phyloP scores from a whole-genome alignment of 169 alveolate genomes.

The Plasmodium fragile region DNA sequence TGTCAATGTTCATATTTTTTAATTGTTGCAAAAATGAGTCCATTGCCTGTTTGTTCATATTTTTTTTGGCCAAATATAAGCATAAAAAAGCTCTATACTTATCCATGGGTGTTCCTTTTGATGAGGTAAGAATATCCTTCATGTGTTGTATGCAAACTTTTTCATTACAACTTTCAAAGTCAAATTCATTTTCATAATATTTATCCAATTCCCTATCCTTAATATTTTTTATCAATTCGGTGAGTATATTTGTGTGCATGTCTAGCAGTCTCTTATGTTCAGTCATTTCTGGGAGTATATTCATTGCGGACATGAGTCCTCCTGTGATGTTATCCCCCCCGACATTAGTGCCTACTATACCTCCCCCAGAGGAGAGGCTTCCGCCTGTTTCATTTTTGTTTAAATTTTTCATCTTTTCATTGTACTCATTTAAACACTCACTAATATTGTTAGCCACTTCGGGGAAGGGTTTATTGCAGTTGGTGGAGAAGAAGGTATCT shows the following conservation, averaged over 20 bases:
- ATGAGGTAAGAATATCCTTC: constrained; percentile 79
- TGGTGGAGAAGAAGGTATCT: constrained; percentile 79
- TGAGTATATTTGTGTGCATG: constrained; percentile 89
- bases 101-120: constrained; percentile 78
- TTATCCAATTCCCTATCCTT: constrained; percentile 87
- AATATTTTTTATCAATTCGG: constrained; percentile 86
- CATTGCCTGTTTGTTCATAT: constrained; percentile 45
- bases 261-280: constrained; percentile 89
- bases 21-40: constrained; percentile 79
- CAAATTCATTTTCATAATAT: constrained; percentile 85
- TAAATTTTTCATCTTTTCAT: constrained; percentile 79
- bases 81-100: constrained; percentile 82
- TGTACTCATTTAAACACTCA: constrained; percentile 80
- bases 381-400: constrained; percentile 46
- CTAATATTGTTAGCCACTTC: constrained; percentile 86
- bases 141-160: constrained; percentile 80
- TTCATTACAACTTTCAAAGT: constrained; percentile 81
- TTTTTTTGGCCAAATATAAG: constrained; percentile 77
- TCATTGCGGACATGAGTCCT: constrained; percentile 86
- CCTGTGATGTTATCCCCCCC: constrained; percentile 76
- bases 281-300: constrained; percentile 89
- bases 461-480: constrained; percentile 81
- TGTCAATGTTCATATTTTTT: constrained; percentile 69
- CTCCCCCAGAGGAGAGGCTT: constrained; percentile 17
- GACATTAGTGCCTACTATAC: not conserved